Percentiles rank a stretch among this genome's conserved stretches.
Conservation (phyloP, 345 rosid genomes). For the Streptanthus diversifolius region DNA sequence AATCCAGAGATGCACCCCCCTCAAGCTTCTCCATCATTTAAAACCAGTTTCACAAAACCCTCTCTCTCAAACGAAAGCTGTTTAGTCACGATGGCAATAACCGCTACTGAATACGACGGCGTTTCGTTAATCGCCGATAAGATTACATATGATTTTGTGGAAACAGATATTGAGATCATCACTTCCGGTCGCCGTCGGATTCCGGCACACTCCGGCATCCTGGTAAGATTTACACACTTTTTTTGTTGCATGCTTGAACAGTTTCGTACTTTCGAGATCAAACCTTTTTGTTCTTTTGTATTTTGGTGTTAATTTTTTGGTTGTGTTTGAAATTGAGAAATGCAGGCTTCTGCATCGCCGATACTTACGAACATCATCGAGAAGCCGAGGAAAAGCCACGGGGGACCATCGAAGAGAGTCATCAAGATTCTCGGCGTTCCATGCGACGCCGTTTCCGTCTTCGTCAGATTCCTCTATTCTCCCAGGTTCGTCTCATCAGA, state of each 20-base stretch:
- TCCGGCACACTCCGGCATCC: constrained; percentile 59
- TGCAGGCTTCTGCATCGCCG: constrained; percentile 65
- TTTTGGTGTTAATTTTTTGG: neutral
- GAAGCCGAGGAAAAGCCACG: constrained; percentile 44
- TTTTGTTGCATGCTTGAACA: neutral
- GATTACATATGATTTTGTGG: constrained; percentile 31
- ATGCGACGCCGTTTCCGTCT: constrained; percentile 66
- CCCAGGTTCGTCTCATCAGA: constrained; percentile 44
- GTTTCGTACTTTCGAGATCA: neutral
- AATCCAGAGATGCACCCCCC: constrained; percentile 16
- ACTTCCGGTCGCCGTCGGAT: constrained; percentile 71
- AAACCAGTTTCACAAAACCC: neutral
- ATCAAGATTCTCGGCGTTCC: constrained; percentile 83
- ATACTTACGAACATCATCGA: constrained; percentile 55
- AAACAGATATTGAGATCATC: constrained; percentile 58
- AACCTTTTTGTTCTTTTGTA: neutral
- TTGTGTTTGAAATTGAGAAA: neutral
- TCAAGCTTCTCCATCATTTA: constrained; percentile 13
- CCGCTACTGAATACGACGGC: neutral
- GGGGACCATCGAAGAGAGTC: constrained; percentile 44
- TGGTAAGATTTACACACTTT: constrained; percentile 44
- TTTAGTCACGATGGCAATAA: constrained; percentile 14
- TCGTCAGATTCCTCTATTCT: constrained; percentile 59
- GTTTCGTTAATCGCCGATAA: constrained; percentile 8
- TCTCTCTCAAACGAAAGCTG: neutral